phyloP scores from a whole-genome alignment of 805 yeast genomes.

The Kluyveromyces lactis region DNA sequence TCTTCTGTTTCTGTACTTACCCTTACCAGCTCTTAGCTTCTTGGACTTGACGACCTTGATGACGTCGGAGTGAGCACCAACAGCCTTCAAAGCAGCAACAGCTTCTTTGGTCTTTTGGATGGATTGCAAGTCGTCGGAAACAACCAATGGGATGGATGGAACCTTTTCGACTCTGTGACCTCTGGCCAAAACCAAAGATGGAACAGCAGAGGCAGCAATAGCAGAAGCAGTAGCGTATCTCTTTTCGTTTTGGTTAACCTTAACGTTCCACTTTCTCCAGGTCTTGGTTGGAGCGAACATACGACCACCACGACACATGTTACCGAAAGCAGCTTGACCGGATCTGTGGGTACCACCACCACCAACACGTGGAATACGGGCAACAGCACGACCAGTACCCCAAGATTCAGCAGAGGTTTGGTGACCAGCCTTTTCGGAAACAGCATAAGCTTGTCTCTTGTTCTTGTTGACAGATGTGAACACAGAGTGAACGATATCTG shows the following conservation, averaged over 20 bases:
- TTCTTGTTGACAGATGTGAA: conserved; percentile 98
- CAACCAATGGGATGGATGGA: conserved; percentile 97
- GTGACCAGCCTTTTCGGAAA: conserved; percentile 98
- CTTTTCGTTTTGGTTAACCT: conserved; percentile 99
- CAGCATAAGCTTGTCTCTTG: conserved; percentile 99
- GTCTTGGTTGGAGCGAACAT: conserved; percentile 99
- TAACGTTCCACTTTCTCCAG: conserved; percentile 99
- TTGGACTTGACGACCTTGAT: conserved; percentile 96
- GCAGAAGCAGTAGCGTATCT: conserved; percentile 99
- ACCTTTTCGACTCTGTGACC: conserved; percentile 99
- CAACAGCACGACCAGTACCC: conserved; percentile 99
- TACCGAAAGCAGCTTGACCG: conserved; percentile 99
- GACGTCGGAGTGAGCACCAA: conserved; percentile 98
- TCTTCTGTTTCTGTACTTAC: conserved; percentile 99
- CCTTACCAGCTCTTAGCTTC: conserved; percentile 99
- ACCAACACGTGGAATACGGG: conserved; percentile 99
- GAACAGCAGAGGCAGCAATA: conserved; percentile 97
- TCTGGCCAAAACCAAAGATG: conserved; percentile 97
- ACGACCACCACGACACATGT: conserved; percentile 99
- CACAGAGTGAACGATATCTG: conserved; percentile 98
- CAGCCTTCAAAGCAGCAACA: conserved; percentile 93
- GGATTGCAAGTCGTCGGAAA: conserved; percentile 85
- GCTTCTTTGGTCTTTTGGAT: conserved; percentile 97
- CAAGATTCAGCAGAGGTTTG: conserved; percentile 99
- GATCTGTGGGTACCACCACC: conserved; percentile 99